phyloP scores from a whole-genome alignment of 306 rosid genomes.

The Rosa multiflora region DNA sequence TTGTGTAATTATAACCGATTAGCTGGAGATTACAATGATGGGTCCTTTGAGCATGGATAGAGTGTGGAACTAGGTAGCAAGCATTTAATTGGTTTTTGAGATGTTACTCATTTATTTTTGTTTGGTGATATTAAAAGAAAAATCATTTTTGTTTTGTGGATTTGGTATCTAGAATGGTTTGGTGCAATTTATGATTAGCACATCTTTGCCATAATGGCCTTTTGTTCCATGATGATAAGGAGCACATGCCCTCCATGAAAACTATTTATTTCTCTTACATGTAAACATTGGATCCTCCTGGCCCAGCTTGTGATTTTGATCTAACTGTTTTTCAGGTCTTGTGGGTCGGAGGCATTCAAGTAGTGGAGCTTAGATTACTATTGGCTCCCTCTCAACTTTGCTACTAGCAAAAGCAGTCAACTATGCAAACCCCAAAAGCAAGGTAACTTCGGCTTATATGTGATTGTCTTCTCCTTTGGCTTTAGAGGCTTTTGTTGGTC shows the following conservation, averaged over 20 bases:
- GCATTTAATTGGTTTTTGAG: constrained; percentile 11
- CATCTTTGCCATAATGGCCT: constrained; percentile 46
- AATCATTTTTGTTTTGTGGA: neutral
- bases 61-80: constrained; percentile 11
- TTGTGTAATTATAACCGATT: constrained; percentile 30
- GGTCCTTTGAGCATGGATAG: constrained; percentile 24
- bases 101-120: constrained; percentile 5
- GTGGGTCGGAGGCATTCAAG: constrained; percentile 84
- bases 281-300: constrained; percentile 69
- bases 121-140: neutral
- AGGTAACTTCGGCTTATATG: constrained; percentile 53
- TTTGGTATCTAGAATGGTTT: constrained; percentile 19
- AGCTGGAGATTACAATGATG: constrained; percentile 40
- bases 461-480: constrained; percentile 21
- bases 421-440: constrained; percentile 96
- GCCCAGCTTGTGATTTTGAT: constrained; percentile 48
- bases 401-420: constrained; percentile 31
- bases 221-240: constrained; percentile 35
- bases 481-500: constrained; percentile 12
- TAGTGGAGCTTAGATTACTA: constrained; percentile 30
- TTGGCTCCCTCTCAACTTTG: constrained; percentile 28
- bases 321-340: constrained; percentile 46
- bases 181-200: constrained; percentile 12
- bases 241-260: constrained; percentile 57
- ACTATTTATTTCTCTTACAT: constrained; percentile 49